Base-by-base conservation (phyloP, 305 asterid species). In the Plantago lanceolata region DNA sequence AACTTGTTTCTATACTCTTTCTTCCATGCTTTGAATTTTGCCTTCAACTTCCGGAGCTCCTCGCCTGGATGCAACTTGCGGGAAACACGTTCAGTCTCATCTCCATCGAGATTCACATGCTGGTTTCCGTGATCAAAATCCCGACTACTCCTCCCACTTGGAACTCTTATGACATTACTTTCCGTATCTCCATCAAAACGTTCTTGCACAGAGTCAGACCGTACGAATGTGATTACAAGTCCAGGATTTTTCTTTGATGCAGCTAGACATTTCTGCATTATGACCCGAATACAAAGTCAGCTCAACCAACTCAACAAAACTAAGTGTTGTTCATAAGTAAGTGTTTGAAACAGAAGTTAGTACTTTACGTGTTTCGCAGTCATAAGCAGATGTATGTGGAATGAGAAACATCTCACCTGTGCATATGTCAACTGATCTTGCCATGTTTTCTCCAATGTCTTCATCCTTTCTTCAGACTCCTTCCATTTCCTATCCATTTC, bases 381-480 rank as follows among this genome's bases (percentile, higher is more conserved):
- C 37, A 16, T 1, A 48, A 48, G 4, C 8, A 18, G 18, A 11
- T 8, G 19, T 29, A 15, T 35, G 19, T 24, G n/a, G 14, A 59
- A 70, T 50, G 48, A 43, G 12, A 5, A 28, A 35, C 17, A 37
- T 40, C 85, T 76, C 55, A 89, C 95, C 72, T 90, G 95, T 61
- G 85, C 66, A 54, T 82, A 63, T 44, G 71, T 76, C 40, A 90
- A 74, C 63, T 87, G 83, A 73, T 90, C 92, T 67, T 90, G 97
- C 97, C 97, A 90, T 65, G 64, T 64, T 60, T 71, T 85, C 72
- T 90, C 97, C 90, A 78, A 71, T 40, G 74, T 71, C 45, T 70
- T 73, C 92, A 90, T 90, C 43, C 75, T 84, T 47, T 80, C 76
- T 71, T 90, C 96, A 18, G 77, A 67, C n/a, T 61, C 73, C 60